Percentiles rank a stretch among this genome's conserved stretches.
Evolutionary conservation across 352 stramenopile species (phyloP).

Genomic region (Phytophthora pseudosyringae): DNA sequence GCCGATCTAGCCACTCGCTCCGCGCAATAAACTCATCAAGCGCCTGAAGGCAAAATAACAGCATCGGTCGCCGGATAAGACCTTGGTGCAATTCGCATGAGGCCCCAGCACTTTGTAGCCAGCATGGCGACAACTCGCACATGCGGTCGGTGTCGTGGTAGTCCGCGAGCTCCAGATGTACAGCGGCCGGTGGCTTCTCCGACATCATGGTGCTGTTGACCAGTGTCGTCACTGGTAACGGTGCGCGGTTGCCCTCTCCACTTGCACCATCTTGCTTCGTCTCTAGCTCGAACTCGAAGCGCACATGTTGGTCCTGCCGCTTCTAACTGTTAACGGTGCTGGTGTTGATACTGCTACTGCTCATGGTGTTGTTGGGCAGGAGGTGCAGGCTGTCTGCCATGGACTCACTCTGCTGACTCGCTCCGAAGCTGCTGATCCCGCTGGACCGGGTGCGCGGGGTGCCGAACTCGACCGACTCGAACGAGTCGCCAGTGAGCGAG

Average conservation of each 20-base stretch:
- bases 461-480: slow-evolving; percentile 56
- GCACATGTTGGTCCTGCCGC: slow-evolving; percentile 18
- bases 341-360: slow-evolving; percentile 9
- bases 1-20: slow-evolving; percentile 34
- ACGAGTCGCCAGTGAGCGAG: slow-evolving; percentile 45
- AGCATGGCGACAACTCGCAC: slow-evolving; percentile 72
- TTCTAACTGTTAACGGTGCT: slow-evolving; percentile 23
- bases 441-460: slow-evolving; percentile 13
- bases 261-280: slow-evolving; percentile 12
- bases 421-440: slow-evolving; percentile 18
- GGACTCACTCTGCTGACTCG: slow-evolving; percentile 53
- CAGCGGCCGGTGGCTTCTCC: slow-evolving; percentile 13
- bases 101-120: slow-evolving; percentile 42
- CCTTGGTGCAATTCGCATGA: slow-evolving; percentile 55
- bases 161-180: slow-evolving; percentile 55
- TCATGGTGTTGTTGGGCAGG: slow-evolving; percentile 31
- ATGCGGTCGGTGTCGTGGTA: slow-evolving; percentile 76
- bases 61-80: slow-evolving; percentile 50
- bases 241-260: slow-evolving; percentile 9
- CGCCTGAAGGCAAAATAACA: slow-evolving; percentile 78
- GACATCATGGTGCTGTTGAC: slow-evolving; percentile 38
- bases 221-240: slow-evolving; percentile 39
- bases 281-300: slow-evolving; percentile 28
- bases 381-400: slow-evolving; percentile 66
- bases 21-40: slow-evolving; percentile 76